phyloP scores from a whole-genome alignment of 2,329 filamentous ascomycete species.

The Trichothecium roseum region DNA sequence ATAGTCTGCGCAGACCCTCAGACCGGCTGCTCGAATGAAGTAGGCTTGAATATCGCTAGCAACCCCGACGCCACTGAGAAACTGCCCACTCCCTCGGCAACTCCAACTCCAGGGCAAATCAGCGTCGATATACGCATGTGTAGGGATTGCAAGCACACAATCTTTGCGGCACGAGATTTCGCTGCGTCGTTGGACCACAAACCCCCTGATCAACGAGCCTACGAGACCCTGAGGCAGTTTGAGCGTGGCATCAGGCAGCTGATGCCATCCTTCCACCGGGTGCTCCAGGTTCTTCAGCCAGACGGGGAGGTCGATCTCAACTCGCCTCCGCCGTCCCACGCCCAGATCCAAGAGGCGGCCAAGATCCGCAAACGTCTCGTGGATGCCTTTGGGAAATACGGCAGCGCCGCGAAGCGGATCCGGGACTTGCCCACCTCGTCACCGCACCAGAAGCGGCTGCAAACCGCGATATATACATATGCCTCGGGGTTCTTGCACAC shows the following conservation, averaged over 20 bases:
- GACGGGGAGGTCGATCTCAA: constrained; percentile 24
- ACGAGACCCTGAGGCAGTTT: constrained; percentile 76
- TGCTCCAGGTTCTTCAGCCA: constrained; percentile 60
- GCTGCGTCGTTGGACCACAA: constrained; percentile 55
- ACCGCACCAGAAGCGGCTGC: constrained; percentile 61
- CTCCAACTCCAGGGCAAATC: constrained; percentile 34
- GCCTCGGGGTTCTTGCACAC: constrained; percentile 76
- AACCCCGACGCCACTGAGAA: constrained; percentile 36
- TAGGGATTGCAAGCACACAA: constrained; percentile 63
- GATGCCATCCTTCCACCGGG: constrained; percentile 73
- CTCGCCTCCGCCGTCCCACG: constrained; percentile 38
- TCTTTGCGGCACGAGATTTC: constrained; percentile 65
- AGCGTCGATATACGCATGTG: constrained; percentile 84
- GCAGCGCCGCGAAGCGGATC: constrained; percentile 68
- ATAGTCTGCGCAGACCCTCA: constrained; percentile 84
- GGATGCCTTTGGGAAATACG: constrained; percentile 83
- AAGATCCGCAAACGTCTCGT: constrained; percentile 85
- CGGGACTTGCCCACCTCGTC: constrained; percentile 67
- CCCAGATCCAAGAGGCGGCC: constrained; percentile 73
- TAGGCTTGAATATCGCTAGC: constrained; percentile 66
- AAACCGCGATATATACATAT: constrained; percentile 73
- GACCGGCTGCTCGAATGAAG: constrained; percentile 75
- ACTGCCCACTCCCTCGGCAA: constrained; percentile 12
- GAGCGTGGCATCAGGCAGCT: constrained; percentile 76
- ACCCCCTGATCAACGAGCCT: constrained; percentile 67